Percentiles rank a stretch among this genome's conserved stretches.
phyloP scores from a whole-genome alignment of 2,329 filamentous ascomycete species.

The Talaromyces pinophilus region DNA sequence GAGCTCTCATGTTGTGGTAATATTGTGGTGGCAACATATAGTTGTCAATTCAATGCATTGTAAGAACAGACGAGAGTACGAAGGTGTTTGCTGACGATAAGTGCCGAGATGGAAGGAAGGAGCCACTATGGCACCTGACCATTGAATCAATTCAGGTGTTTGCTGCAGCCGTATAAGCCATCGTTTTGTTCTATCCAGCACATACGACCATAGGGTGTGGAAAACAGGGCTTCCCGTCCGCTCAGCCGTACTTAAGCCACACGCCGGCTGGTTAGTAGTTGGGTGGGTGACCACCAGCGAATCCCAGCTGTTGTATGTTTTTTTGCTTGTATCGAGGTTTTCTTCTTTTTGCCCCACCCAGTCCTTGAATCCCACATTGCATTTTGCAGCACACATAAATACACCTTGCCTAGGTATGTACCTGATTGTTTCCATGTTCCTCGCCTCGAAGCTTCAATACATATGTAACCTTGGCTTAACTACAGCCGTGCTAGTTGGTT shows the following conservation, averaged over 20 bases:
- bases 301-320: conserved; percentile 50
- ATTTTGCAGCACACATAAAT: too few relatives aligned
- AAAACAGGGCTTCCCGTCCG: conserved; percentile 27
- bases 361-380: too few relatives aligned
- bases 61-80: neutral
- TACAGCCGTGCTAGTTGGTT: too few relatives aligned
- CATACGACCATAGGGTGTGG: conserved; percentile 20
- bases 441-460: too few relatives aligned
- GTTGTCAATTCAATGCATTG: neutral
- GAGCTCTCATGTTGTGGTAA: neutral
- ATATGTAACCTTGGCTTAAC: too few relatives aligned
- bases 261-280: conserved; percentile 51
- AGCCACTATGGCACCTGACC: neutral
- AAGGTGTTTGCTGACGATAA: neutral
- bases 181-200: neutral
- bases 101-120: neutral
- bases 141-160: too few relatives aligned
- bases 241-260: conserved; percentile 28
- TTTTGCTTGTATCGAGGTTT: conserved; percentile 20
- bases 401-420: too few relatives aligned
- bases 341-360: neutral
- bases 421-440: too few relatives aligned
- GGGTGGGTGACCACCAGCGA: conserved; percentile 52
- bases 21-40: neutral
- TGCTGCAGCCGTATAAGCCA: neutral